Conservation (phyloP, 2,329 filamentous ascomycete genomes). For the Fusarium sp. region DNA sequence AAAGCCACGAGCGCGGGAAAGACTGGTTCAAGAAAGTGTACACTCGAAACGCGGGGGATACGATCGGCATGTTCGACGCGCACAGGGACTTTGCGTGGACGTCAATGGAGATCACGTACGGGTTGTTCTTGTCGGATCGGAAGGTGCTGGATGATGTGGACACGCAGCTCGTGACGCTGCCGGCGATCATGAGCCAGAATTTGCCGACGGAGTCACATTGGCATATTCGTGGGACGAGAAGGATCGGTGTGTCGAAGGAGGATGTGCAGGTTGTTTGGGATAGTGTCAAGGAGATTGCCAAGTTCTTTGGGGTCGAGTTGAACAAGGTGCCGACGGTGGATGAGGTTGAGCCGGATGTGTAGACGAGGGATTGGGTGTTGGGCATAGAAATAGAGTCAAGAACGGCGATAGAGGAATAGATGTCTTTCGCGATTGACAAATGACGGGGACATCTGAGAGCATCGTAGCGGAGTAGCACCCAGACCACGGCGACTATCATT, state of each 20-base stretch:
- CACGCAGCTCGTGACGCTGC: conserved; percentile 65
- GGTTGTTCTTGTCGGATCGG: conserved; percentile 67
- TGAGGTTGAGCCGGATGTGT: conserved; percentile 46
- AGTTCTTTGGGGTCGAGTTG: conserved; percentile 41
- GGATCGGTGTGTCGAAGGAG: conserved; percentile 44
- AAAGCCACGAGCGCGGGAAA: conserved; percentile 63
- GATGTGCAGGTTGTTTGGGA: conserved; percentile 46
- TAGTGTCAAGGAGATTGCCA: conserved; percentile 38
- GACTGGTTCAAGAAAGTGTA: conserved; percentile 69
- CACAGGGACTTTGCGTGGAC: conserved; percentile 61
- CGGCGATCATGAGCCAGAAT: conserved; percentile 69
- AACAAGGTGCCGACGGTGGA: conserved; percentile 45
- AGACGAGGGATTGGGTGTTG: background rate
- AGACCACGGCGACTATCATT: background rate
- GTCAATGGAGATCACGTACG: conserved; percentile 66
- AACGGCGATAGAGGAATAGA: background rate
- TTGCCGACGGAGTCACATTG: conserved; percentile 63
- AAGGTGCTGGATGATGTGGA: conserved; percentile 64
- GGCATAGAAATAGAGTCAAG: background rate
- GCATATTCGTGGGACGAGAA: conserved; percentile 55
- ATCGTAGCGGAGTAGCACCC: too few species aligned
- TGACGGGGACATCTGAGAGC: background rate
- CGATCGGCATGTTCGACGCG: conserved; percentile 50
- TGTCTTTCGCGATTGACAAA: background rate
- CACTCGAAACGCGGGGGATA: conserved; percentile 56